phyloP scores from a whole-genome alignment of 2,329 filamentous ascomycete species.

The Taxawa tesnikishii region DNA sequence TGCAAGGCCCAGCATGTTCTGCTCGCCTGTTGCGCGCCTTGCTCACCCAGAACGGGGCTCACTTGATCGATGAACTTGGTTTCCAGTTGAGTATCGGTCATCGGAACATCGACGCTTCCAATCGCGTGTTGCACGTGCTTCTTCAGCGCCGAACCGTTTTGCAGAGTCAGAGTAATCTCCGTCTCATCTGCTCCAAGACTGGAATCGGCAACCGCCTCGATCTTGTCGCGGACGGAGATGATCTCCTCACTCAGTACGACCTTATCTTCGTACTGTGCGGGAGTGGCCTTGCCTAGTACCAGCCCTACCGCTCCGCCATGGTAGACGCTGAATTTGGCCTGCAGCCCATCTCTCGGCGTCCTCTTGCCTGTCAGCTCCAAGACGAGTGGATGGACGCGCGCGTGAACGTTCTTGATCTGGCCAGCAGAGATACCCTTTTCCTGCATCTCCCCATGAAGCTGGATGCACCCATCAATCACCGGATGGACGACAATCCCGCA shows the following conservation, averaged over 20 bases:
- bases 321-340: conserved; percentile 44
- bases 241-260: conserved; percentile 32
- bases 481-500: conserved; percentile 47
- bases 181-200: conserved; percentile 30
- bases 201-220: conserved; percentile 31
- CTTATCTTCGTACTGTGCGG: conserved; percentile 37
- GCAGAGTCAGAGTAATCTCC: conserved; percentile 24
- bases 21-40: too few species aligned
- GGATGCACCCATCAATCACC: conserved; percentile 39
- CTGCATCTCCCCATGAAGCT: conserved; percentile 29
- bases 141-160: conserved; percentile 24
- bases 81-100: conserved; percentile 33
- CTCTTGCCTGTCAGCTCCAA: conserved; percentile 41
- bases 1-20: too few species aligned
- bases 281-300: conserved; percentile 38
- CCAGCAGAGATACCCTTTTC: conserved; percentile 16
- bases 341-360: conserved; percentile 35
- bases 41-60: conserved; percentile 27
- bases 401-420: conserved; percentile 27
- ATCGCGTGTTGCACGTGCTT: conserved; percentile 39
- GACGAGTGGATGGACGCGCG: conserved; percentile 39
- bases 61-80: conserved; percentile 40
- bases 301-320: conserved; percentile 41
- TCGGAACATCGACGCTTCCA: conserved; percentile 36
- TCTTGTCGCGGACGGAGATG: conserved; percentile 30